phyloP scores from a whole-genome alignment of 2,329 filamentous ascomycete genomes.

The Aspergillus versicolor region DNA sequence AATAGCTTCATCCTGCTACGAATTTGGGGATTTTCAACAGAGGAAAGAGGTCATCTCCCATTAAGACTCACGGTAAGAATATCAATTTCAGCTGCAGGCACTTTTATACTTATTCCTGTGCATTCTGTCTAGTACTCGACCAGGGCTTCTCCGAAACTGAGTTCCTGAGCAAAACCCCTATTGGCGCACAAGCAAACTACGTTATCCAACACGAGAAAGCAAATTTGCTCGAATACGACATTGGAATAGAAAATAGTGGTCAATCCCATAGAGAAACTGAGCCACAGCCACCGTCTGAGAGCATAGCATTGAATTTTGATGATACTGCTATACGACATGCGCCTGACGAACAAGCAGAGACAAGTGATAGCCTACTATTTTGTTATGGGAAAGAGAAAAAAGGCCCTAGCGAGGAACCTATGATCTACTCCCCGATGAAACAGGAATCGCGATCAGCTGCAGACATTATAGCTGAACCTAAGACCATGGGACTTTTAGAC shows the following conservation, averaged over 20 bases:
- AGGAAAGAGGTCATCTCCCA: conserved; percentile 34
- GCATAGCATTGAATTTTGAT: neutral
- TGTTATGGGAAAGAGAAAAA: neutral
- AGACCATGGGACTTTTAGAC: conserved; percentile 13
- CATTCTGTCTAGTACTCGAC: conserved; percentile 13
- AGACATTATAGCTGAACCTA: neutral
- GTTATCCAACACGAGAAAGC: neutral
- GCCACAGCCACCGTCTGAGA: neutral
- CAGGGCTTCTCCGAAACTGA: conserved; percentile 25
- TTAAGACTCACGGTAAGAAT: conserved; percentile 18
- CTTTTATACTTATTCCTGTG: neutral
- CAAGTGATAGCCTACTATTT: neutral
- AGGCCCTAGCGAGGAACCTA: neutral
- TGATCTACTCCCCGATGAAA: neutral
- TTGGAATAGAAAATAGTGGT: neutral
- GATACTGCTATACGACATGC: neutral
- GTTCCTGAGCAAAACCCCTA: conserved; percentile 17
- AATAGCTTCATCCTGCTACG: conserved; percentile 24
- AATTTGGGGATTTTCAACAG: conserved; percentile 37
- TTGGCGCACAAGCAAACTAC: neutral
- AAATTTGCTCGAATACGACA: neutral
- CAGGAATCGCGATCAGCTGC: neutral
- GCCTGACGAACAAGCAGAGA: neutral
- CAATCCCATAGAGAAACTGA: neutral
- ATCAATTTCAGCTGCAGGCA: neutral